Base-by-base conservation (phyloP, 2,329 filamentous ascomycete genomes). In the Fusarium miscanthi region DNA sequence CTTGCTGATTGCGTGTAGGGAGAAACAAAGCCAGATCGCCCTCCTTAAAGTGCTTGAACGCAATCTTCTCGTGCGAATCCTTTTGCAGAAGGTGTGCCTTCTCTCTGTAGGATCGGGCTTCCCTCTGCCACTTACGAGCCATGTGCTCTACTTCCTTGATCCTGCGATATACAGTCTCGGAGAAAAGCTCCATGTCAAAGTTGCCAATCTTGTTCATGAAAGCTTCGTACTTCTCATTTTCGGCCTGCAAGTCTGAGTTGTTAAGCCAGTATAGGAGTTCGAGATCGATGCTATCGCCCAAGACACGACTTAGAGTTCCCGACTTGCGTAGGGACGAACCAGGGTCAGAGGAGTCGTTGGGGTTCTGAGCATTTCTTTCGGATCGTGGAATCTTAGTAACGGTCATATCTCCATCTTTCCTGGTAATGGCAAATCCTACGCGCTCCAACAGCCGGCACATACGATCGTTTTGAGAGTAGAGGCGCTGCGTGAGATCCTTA, bases 1-100 rank as follows among this genome's bases (percentile, higher is more conserved):
- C 96, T 41, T 93, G 93, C 82, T 98, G 95, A 79, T 98, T 98
- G 40, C 95, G 89, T 1, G 96, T 99, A 1, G 96, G 96, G 43
- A 99, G 84, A 84, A 99, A 99, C 5, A 99, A 83, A 17, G 95
- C 96, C 19, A 99, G 87, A 78, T 99, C 96, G 12, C 96, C 95
- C 81, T 98, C 95, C 79, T 98, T 98, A 85, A 99, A 99, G 56
- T 95, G 92, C 68, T 92, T 92, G 80, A 96, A 98, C 5, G 96
- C 95, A 78, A 99, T 98, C 85, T 98, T 98, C 75, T 97, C 94
- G 76, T 97, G 94, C 0, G 94, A 91, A 78, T 98, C 96, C 77
- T 92, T 92, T 73, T 97, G 93, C 49, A 92, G 86, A 19, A 88
- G 85, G 74, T 97, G 93, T 13, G 94, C 92, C 79, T 95, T 95